These are phyloP conservation scores for Polygonum aviculare DNA, from an alignment of 148 eudicot genomes.

Conservation along the genomic window DNA sequence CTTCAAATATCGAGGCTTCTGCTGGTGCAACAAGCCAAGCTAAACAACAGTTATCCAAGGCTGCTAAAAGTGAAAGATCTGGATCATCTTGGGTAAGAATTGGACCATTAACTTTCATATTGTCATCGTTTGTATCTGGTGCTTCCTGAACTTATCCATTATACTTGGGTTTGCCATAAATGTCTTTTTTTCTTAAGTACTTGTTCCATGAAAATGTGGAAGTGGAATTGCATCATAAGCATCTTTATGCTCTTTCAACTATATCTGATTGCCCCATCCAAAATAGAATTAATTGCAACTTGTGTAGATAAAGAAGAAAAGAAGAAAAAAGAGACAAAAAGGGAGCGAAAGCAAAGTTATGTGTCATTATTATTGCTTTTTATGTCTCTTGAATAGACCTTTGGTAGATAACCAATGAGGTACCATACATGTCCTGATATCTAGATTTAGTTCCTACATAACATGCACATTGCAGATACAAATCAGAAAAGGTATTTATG, in stretches of 20 bases:
- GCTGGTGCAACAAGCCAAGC: conserved; percentile 57
- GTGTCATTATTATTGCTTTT: neutral
- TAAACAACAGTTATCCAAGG: conserved; percentile 45
- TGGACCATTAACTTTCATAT: neutral
- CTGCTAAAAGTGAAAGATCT: conserved; percentile 54
- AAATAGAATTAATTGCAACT: conserved; percentile 1
- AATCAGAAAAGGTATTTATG: neutral
- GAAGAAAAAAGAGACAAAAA: neutral
- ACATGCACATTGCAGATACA: neutral
- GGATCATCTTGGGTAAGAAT: conserved; percentile 51
- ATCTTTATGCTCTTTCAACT: neutral
- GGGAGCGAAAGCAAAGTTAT: neutral
- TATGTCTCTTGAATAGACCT: neutral
- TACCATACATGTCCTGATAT: neutral
- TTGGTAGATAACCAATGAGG: neutral
- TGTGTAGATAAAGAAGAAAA: neutral
- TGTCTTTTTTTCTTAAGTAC: neutral
- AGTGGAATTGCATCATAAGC: neutral
- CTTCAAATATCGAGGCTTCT: conserved; percentile 46
- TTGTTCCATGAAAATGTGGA: neutral
- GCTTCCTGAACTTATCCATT: neutral
- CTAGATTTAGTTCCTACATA: neutral
- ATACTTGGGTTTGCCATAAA: neutral
- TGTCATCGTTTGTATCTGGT: neutral
- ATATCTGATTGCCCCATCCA: neutral